Evolutionary conservation across 148 eudicot species (phyloP).

Genomic region (Salicornia ramosissima): DNA sequence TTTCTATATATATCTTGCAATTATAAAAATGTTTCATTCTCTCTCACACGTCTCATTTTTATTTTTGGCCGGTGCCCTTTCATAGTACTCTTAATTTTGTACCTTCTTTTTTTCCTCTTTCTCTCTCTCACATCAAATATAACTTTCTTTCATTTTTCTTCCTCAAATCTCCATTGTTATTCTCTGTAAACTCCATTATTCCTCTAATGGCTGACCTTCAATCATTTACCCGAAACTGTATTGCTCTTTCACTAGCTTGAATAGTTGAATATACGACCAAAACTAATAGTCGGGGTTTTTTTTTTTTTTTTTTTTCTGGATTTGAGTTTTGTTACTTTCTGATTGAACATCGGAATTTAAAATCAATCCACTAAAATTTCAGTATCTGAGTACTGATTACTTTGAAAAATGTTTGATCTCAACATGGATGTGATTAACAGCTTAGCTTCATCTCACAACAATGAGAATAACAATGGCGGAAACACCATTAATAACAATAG

Average conservation of each 20-base stretch:
- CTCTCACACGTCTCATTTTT: conserved; percentile 22
- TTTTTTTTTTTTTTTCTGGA: no score
- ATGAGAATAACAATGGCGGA: neutral
- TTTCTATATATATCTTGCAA: conserved; percentile 8
- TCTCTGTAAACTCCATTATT: neutral
- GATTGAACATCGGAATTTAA: no score
- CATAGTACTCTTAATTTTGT: neutral
- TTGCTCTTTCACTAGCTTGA: no score
- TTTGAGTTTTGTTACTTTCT: no score
- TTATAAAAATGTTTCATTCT: neutral
- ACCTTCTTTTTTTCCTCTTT: neutral
- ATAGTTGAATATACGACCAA: no score
- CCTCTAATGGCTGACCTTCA: no score
- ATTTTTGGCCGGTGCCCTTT: conserved; percentile 27
- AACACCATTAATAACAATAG: conserved; percentile 1
- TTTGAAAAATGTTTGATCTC: conserved; percentile 51
- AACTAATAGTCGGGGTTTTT: no score
- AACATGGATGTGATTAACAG: conserved; percentile 29
- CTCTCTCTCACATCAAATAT: neutral
- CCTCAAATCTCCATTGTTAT: conserved; percentile 10
- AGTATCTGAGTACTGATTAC: conserved; percentile 13
- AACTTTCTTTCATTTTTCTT: neutral
- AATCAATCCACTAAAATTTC: neutral
- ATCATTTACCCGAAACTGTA: no score
- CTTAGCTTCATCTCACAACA: neutral